Evolutionary conservation across 2,329 filamentous ascomycete genomes (phyloP).

Genomic region (Didymella glomerata): DNA sequence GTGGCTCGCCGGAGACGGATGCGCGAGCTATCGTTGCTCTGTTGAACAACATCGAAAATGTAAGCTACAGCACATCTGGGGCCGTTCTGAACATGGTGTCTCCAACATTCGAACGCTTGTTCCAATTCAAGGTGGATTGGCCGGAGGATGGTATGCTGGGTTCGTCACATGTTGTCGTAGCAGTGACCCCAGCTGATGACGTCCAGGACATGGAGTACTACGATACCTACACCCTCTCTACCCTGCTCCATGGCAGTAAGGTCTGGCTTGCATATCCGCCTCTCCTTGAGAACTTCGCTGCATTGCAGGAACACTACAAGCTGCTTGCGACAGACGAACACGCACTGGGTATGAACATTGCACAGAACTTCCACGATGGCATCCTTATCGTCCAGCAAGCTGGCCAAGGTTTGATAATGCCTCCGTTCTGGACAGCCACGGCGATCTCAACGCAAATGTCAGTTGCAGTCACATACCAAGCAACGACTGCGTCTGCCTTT

Average conservation of each 20-base stretch:
- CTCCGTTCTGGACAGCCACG: conserved; percentile 22
- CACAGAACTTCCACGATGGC: conserved; percentile 14
- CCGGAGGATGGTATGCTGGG: conserved; percentile 16
- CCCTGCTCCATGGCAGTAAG: conserved; percentile 23
- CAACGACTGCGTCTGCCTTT: conserved; percentile 15
- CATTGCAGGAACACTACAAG: conserved; percentile 2
- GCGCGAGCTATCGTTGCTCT: conserved; percentile 13
- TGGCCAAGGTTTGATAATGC: conserved; percentile 20
- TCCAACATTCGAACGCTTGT: conserved; percentile 16
- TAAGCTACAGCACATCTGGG: conserved; percentile 13
- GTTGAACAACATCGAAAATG: conserved; percentile 20
- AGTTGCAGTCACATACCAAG: conserved; percentile 15
- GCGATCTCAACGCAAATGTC: conserved; percentile 13
- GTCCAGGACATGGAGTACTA: conserved; percentile 23
- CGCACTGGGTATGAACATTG: not conserved
- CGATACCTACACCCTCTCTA: conserved; percentile 15
- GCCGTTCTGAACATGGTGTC: conserved; percentile 23
- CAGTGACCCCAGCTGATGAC: conserved; percentile 17
- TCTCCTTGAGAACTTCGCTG: conserved; percentile 1
- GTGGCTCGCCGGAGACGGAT: conserved; percentile 12
- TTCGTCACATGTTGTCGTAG: conserved; percentile 9
- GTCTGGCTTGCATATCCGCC: conserved; percentile 23
- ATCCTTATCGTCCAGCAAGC: conserved; percentile 27
- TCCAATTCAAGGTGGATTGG: conserved; percentile 7
- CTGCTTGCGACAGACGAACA: not conserved